phyloP scores from a whole-genome alignment of 441 rosid genomes.

The Gossypium aridum region DNA sequence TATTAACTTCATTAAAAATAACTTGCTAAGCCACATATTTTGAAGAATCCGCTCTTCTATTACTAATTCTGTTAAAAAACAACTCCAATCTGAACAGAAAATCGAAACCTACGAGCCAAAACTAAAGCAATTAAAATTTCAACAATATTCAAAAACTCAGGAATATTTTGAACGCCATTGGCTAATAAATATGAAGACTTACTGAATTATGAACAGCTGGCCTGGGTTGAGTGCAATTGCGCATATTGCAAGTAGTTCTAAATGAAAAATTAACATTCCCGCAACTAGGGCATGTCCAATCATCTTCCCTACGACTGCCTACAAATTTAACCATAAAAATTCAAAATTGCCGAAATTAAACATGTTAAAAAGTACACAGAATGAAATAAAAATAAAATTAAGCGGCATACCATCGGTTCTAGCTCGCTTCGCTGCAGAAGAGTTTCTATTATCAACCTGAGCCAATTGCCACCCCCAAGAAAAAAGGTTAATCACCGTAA shows the following conservation, averaged over 20 bases:
- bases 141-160: background rate
- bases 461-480: background rate
- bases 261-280: constrained; percentile 96
- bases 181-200: constrained; percentile 14
- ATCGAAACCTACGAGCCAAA: background rate
- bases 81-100: background rate
- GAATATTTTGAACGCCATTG: background rate
- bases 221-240: constrained; percentile 92
- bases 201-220: constrained; percentile 89
- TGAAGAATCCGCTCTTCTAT: background rate
- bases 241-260: constrained; percentile 98
- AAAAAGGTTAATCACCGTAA: background rate
- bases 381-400: background rate
- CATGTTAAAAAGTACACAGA: background rate
- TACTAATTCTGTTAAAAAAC: background rate
- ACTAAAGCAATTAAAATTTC: background rate
- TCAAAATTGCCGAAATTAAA: background rate
- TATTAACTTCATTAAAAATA: background rate
- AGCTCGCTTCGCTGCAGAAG: constrained; percentile 94
- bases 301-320: constrained; percentile 98
- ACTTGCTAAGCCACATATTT: background rate
- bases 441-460: constrained; percentile 88
- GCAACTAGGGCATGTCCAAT: constrained; percentile 98
- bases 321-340: background rate
- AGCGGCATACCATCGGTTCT: constrained; percentile 74